Base-by-base conservation (phyloP, 2,329 filamentous ascomycete species). In the Colletotrichum noveboracense region DNA sequence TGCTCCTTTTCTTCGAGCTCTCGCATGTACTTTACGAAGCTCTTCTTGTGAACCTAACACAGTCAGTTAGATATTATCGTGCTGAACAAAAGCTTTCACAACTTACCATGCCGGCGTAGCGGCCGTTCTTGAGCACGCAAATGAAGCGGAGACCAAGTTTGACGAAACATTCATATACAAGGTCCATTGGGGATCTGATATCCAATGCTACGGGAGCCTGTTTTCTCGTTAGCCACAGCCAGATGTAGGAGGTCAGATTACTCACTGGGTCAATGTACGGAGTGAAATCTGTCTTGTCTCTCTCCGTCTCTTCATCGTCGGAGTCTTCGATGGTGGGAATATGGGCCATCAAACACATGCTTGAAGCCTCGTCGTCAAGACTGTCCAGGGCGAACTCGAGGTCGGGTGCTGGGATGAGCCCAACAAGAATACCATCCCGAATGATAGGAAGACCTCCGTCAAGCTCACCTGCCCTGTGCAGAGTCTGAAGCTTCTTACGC, bases 81-180 rank as follows among this genome's bases (percentile, higher is more conserved):
- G 28, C 38, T 26, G 3, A 21, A 3, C 14, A 7, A 3, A 14
- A 6, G 6, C 36, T 66, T 55, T 16, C 0, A 30, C 9, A 13
- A 87, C 92, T 87, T 84, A 98, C 95, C 89, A 99, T 91, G 77
- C 97, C 97, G 3, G 94, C 94, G 85, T 95, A 99, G 76, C 92
- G 92, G 28, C 97, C 97, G 78, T 98, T 93, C 71, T 91, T 91
- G 30, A 97, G 87, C 6, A 98, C 96, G 82, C 97, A 98, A 66
- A 99, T 94, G 84, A 98, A 98, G 77, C 97, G 90, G 78, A 99
- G 85, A 2, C 97, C 97, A 10, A 99, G 88, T 85, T 99, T 99
- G 66, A 95, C 94, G 83, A 98, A 99, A 81, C 96, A 96, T 83
- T 99, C 97, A 80, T 98, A 98, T 6, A 98, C 97, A 52, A 99